phyloP scores from a whole-genome alignment of 306 rosid genomes.

The Herpetospermum pedunculosum region DNA sequence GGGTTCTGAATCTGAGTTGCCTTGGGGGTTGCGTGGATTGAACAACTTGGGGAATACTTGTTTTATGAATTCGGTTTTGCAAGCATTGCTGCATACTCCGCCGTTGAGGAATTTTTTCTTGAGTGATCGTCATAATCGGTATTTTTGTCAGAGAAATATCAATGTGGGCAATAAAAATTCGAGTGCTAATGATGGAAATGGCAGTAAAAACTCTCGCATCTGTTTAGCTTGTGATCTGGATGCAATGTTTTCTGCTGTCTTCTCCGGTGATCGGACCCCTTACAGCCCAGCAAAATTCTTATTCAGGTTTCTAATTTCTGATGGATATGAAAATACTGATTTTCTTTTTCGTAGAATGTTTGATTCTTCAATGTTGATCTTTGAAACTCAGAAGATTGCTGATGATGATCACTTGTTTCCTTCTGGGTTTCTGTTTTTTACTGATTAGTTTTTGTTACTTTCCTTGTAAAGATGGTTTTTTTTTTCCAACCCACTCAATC shows the following conservation, averaged over 20 bases:
- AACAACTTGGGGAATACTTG: conserved; percentile 88
- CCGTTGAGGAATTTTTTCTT: conserved; percentile 81
- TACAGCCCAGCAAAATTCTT: conserved; percentile 90
- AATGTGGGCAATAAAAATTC: conserved; percentile 17
- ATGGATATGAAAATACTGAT: neutral
- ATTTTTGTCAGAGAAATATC: conserved; percentile 55
- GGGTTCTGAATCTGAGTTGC: conserved; percentile 30
- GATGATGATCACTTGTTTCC: neutral
- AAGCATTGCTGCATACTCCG: conserved; percentile 88
- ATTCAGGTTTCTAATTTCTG: conserved; percentile 44
- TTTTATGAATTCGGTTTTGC: conserved; percentile 89
- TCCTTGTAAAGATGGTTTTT: neutral
- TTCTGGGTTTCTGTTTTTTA: neutral
- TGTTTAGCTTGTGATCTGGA: conserved; percentile 89
- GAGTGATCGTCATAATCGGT: conserved; percentile 76
- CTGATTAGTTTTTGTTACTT: neutral
- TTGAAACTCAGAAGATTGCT: neutral
- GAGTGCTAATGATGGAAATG: conserved; percentile 23
- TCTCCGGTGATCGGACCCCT: conserved; percentile 70
- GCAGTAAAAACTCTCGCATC: conserved; percentile 24
- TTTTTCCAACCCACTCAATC: neutral
- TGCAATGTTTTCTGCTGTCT: conserved; percentile 64
- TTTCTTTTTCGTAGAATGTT: neutral
- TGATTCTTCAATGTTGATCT: neutral
- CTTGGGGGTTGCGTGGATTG: conserved; percentile 75